Base-by-base conservation (phyloP, 805 yeast genomes). In the Yarrowia bubula region DNA sequence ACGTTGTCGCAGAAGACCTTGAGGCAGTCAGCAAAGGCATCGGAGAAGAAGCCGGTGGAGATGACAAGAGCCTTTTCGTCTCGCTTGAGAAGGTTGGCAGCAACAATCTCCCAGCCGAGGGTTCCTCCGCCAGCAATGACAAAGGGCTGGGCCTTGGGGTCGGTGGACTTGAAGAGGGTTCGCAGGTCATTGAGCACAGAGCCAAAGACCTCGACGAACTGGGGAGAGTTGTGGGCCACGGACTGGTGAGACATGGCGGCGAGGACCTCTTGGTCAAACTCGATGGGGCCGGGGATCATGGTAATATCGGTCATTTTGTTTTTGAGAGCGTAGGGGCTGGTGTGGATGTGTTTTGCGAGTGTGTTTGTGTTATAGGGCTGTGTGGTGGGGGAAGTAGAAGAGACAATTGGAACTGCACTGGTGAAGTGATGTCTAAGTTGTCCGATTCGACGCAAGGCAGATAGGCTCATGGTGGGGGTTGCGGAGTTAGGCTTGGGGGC, bases 81-180 rank as follows among this genome's bases (percentile, higher is more conserved):
- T 15, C 78, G 72, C 68, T 77, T 76, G 64, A 90, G 72, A 69
- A 92, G 80, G 77, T 93, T 92, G 38, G 96, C 82, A 31, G 88
- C 96, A 46, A 85, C 87, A 68, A 92, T 79, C 73, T 92, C 98
- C 97, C 97, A 92, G 41, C 98, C 98, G 46, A 92, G 81, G 18
- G 98, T 91, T 66, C 98, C 98, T 1, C 96, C 88, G 47, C 98
- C 98, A 3, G 95, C 82, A 66, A 93, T 74, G 14, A 93, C 89
- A 67, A 89, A 81, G 8, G 92, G 90, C 78, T 90, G 97, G 41
- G 95, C 84, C n/a, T 77, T 74, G 13, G 84, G 75, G 71, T 83
- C 85, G 32, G 84, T 78, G 33, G 93, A 86, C 73, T 86, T 83
- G 83, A 92, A 92, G 69, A 93, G 76, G 69, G 79, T 81, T 71